phyloP scores from a whole-genome alignment of 352 stramenopile species.

The Pythium chondricola region DNA sequence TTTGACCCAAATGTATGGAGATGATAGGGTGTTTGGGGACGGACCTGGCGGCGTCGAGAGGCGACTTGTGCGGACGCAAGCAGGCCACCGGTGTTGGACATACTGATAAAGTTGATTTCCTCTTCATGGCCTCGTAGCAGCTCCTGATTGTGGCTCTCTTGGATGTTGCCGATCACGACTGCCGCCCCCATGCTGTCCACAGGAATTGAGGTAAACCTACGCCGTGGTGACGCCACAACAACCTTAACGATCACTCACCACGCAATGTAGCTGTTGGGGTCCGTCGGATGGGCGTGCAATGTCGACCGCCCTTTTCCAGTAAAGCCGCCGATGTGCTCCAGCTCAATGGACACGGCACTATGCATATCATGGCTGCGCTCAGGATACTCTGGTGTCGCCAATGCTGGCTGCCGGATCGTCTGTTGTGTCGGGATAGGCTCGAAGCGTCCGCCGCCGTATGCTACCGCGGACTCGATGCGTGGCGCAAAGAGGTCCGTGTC shows the following conservation, averaged over 20 bases:
- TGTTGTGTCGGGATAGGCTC: no score
- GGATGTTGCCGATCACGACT: conserved; percentile 23
- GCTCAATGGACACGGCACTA: conserved; percentile 29
- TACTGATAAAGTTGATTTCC: conserved; percentile 27
- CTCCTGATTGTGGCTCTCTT: conserved; percentile 30
- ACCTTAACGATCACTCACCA: conserved; percentile 9
- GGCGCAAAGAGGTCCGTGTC: conserved; percentile 57
- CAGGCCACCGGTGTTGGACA: conserved; percentile 24
- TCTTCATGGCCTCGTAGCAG: conserved; percentile 33
- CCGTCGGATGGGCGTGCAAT: conserved; percentile 25
- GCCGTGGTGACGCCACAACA: background rate
- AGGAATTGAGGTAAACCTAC: background rate
- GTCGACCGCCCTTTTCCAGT: conserved; percentile 27
- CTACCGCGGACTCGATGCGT: no score
- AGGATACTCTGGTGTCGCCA: conserved; percentile 4
- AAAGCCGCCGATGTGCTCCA: conserved; percentile 54
- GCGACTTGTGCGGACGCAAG: conserved; percentile 27
- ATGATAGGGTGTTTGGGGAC: background rate
- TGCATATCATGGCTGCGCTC: conserved; percentile 3
- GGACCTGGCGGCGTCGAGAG: conserved; percentile 17
- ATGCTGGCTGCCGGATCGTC: background rate
- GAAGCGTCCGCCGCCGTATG: no score
- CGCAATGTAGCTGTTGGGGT: conserved; percentile 28
- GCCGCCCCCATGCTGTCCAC: conserved; percentile 28
- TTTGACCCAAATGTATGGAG: no score